phyloP scores from a whole-genome alignment of 2,329 filamentous ascomycete genomes.

The Pseudopyricularia cyperi region DNA sequence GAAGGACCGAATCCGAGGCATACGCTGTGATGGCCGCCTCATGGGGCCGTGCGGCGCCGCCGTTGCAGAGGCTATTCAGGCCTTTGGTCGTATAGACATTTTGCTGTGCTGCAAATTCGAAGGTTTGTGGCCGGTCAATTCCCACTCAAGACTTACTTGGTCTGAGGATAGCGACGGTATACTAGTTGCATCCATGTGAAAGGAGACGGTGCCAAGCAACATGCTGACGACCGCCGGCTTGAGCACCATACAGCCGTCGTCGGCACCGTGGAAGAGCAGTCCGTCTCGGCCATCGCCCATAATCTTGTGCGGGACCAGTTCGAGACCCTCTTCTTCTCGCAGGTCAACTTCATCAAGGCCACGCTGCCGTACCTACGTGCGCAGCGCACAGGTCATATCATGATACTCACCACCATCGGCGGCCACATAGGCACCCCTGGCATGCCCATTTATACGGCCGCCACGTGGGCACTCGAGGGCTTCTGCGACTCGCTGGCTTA shows the following conservation, averaged over 20 bases:
- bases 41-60: constrained; percentile 70
- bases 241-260: constrained; percentile 51
- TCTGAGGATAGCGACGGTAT: neutral
- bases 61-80: constrained; percentile 71
- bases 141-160: neutral
- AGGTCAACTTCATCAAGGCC: constrained; percentile 91
- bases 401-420: constrained; percentile 79
- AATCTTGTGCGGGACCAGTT: constrained; percentile 84
- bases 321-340: constrained; percentile 87
- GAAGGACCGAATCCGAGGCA: constrained; percentile 61
- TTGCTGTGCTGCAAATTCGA: constrained; percentile 81
- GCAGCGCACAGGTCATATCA: constrained; percentile 77
- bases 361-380: constrained; percentile 66
- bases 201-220: neutral
- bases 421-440: constrained; percentile 89
- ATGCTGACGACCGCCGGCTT: neutral
- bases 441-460: constrained; percentile 79
- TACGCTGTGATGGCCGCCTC: constrained; percentile 47
- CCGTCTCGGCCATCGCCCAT: constrained; percentile 54
- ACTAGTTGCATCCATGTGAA: neutral
- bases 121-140: constrained; percentile 34
- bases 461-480: constrained; percentile 89
- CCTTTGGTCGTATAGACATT: constrained; percentile 82
- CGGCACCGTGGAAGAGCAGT: constrained; percentile 82
- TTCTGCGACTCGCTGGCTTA: constrained; percentile 94